Evolutionary conservation across 2,329 filamentous ascomycete genomes (phyloP).

Genomic region (Verticillium nonalfalfae): DNA sequence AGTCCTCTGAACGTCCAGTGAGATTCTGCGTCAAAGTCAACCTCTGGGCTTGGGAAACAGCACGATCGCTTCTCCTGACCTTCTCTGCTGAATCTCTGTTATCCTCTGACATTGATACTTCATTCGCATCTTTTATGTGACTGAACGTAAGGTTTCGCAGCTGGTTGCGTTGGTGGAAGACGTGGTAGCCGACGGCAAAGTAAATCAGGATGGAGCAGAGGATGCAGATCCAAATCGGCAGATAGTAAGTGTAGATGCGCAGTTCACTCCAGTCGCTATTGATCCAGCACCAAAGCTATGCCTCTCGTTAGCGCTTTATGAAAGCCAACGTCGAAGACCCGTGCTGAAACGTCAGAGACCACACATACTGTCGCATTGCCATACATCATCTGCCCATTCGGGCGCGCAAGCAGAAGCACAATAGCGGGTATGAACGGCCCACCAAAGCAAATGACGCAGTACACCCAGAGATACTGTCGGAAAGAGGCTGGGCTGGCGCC

Average conservation of each 20-base stretch:
- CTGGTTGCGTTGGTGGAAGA: constrained; percentile 51
- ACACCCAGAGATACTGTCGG: constrained; percentile 64
- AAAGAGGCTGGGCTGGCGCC: constrained; percentile 61
- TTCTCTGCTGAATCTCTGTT: constrained; percentile 23
- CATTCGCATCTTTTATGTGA: constrained; percentile 28
- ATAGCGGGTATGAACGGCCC: constrained; percentile 63
- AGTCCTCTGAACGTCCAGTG: constrained; percentile 24
- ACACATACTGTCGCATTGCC: constrained; percentile 49
- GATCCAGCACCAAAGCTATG: constrained; percentile 58
- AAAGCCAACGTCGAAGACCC: too few relatives aligned
- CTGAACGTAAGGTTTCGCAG: constrained; percentile 47
- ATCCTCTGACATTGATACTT: constrained; percentile 17
- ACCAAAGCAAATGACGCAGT: constrained; percentile 65
- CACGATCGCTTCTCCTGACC: constrained; percentile 13
- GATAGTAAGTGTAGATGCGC: constrained; percentile 56
- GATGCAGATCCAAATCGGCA: constrained; percentile 56
- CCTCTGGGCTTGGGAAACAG: neutral
- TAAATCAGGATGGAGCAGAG: constrained; percentile 48
- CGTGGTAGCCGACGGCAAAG: constrained; percentile 50
- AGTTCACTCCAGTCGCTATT: constrained; percentile 45
- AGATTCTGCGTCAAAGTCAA: constrained; percentile 10
- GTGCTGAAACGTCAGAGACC: neutral
- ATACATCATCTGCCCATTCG: constrained; percentile 28
- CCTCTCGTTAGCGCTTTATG: neutral
- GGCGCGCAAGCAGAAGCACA: constrained; percentile 51